These are phyloP conservation scores for Verticillium nubilum DNA, from an alignment of 2,329 filamentous ascomycete species.

Conservation along the genomic window DNA sequence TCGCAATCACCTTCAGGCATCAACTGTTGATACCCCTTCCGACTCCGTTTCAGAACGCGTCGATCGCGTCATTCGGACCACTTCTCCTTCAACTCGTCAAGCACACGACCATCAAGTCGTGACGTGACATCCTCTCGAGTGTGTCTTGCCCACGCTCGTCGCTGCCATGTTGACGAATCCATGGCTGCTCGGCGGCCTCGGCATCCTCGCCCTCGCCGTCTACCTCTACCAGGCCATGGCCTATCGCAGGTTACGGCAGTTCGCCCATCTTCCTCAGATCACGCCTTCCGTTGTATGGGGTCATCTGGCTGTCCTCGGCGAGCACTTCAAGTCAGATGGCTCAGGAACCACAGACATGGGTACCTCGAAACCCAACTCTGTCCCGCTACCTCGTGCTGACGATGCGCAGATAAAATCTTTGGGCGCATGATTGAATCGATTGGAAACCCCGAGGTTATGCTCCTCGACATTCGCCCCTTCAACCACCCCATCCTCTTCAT, in stretches of 20 bases:
- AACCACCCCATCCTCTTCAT: constrained; percentile 24
- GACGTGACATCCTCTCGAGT: no score
- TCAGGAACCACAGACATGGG: constrained; percentile 2
- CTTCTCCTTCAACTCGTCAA: no score
- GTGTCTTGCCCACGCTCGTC: no score
- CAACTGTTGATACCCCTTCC: no score
- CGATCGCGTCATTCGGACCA: no score
- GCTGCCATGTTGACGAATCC: constrained; percentile 2
- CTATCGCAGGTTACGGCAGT: constrained; percentile 9
- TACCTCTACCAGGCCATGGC: constrained; percentile 4
- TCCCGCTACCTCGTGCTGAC: neutral
- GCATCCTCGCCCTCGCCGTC: constrained; percentile 1
- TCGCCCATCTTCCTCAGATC: constrained; percentile 5
- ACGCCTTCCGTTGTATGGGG: constrained; percentile 10
- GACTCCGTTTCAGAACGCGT: no score
- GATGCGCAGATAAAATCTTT: constrained; percentile 16
- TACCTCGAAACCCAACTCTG: neutral
- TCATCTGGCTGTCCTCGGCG: constrained; percentile 5
- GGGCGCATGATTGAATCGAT: constrained; percentile 20
- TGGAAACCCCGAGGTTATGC: constrained; percentile 25
- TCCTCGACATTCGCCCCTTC: constrained; percentile 29
- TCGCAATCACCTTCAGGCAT: no score
- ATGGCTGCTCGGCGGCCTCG: constrained; percentile 1
- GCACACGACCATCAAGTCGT: no score
- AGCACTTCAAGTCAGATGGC: neutral